Percentiles rank a stretch among this genome's conserved stretches.
These are phyloP conservation scores for Penicillium sp. DNA, from an alignment of 2,329 filamentous ascomycete genomes.

Conservation along the genomic window DNA sequence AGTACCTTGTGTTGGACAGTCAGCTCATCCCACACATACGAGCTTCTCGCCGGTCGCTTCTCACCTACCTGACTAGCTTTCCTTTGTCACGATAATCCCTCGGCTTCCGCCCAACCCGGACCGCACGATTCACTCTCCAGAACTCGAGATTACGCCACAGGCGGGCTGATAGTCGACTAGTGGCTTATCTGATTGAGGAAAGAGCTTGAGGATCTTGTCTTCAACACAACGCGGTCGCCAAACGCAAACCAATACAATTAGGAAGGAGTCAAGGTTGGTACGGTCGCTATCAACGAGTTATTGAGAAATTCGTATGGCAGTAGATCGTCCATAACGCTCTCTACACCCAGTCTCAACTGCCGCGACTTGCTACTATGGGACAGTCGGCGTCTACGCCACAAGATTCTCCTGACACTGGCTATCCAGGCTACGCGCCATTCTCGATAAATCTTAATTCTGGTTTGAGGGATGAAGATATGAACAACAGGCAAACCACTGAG, in stretches of 20 bases:
- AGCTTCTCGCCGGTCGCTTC: background rate
- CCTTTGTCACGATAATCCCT: slow-evolving; percentile 19
- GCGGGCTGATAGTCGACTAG: background rate
- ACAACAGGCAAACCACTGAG: slow-evolving; percentile 34
- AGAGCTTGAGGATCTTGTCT: background rate
- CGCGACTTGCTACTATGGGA: slow-evolving; percentile 45
- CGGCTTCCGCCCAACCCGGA: background rate
- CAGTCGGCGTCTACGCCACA: slow-evolving; percentile 48
- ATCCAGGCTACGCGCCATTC: slow-evolving; percentile 27
- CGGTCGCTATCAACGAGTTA: slow-evolving; percentile 16
- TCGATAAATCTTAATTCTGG: slow-evolving; percentile 26
- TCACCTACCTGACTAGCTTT: background rate
- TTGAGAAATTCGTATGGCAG: slow-evolving; percentile 34
- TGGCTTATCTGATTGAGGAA: background rate
- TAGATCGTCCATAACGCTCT: slow-evolving; percentile 32
- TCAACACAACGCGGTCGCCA: background rate
- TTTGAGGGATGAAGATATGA: slow-evolving; percentile 43
- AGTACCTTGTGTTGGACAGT: slow-evolving; percentile 17
- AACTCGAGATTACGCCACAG: background rate
- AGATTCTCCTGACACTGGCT: slow-evolving; percentile 36
- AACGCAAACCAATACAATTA: background rate
- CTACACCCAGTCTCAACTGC: slow-evolving; percentile 24
- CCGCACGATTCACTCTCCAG: background rate
- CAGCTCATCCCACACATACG: slow-evolving; percentile 10
- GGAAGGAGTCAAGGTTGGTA: slow-evolving; percentile 7